phyloP scores from a whole-genome alignment of 805 yeast genomes.

The Candida methanosorbosa region DNA sequence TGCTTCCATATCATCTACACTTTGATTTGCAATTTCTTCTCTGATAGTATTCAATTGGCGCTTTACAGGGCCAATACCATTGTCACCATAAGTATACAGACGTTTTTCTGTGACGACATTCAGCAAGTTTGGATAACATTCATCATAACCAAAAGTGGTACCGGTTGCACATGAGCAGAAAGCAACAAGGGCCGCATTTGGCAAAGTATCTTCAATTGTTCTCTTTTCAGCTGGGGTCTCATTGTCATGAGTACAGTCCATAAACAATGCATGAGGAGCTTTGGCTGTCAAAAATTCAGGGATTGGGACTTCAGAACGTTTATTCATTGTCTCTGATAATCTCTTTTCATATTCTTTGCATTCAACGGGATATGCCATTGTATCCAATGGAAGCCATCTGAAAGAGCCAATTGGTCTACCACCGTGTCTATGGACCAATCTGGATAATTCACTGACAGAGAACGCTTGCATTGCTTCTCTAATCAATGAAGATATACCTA shows the following conservation, averaged over 20 bases:
- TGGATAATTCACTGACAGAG: constrained; percentile 77
- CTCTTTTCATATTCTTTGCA: constrained; percentile 22
- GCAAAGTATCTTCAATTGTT: constrained; percentile 88
- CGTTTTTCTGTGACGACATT: constrained; percentile 76
- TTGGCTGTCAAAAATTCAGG: constrained; percentile 58
- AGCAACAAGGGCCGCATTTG: constrained; percentile 91
- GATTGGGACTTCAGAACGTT: constrained; percentile 55
- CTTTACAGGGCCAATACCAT: constrained; percentile 77
- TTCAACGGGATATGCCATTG: constrained; percentile 57
- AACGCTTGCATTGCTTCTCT: constrained; percentile 98
- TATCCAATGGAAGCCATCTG: constrained; percentile 70
- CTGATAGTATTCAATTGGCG: constrained; percentile 49
- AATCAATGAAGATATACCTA: constrained; percentile 82
- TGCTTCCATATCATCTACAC: constrained; percentile 42
- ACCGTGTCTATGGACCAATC: constrained; percentile 84
- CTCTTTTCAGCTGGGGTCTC: constrained; percentile 84
- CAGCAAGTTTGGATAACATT: constrained; percentile 73
- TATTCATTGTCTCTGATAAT: constrained; percentile 18
- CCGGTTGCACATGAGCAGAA: constrained; percentile 93
- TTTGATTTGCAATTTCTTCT: constrained; percentile 43
- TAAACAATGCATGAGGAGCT: constrained; percentile 88
- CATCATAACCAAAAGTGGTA: constrained; percentile 90
- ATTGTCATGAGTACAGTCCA: constrained; percentile 98
- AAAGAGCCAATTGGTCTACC: constrained; percentile 94
- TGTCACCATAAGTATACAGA: constrained; percentile 38